These are phyloP conservation scores for Vicia sativa DNA, from an alignment of 306 rosid species.

Conservation along the genomic window DNA sequence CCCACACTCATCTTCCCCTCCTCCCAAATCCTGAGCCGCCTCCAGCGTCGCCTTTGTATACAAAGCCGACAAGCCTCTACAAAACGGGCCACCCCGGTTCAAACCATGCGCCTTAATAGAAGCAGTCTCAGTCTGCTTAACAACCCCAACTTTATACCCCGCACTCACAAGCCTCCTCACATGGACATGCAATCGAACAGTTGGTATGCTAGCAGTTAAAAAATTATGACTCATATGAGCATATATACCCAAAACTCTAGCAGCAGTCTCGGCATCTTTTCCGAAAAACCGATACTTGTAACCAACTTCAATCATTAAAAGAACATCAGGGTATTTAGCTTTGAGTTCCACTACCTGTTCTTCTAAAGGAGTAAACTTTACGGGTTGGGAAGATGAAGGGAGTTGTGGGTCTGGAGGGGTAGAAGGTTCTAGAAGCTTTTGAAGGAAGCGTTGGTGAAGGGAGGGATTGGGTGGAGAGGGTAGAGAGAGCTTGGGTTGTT, in stretches of 20 bases:
- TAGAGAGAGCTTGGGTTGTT: conserved; percentile 57
- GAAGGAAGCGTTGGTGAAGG: conserved; percentile 72
- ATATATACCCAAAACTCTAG: conserved; percentile 72
- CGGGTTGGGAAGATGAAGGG: conserved; percentile 34
- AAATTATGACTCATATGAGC: conserved; percentile 81
- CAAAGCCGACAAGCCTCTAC: conserved; percentile 78
- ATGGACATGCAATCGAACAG: conserved; percentile 77
- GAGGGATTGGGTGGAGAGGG: conserved; percentile 51
- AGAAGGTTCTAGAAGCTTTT: conserved; percentile 75
- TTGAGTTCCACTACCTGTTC: conserved; percentile 77
- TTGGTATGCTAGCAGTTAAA: conserved; percentile 84
- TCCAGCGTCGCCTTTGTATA: conserved; percentile 88
- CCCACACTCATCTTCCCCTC: conserved; percentile 71
- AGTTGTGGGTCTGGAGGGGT: conserved; percentile 38
- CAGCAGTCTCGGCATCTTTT: conserved; percentile 79
- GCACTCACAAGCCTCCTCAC: conserved; percentile 91
- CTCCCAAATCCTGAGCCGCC: conserved; percentile 77
- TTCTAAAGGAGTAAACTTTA: conserved; percentile 73
- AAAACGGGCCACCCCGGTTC: conserved; percentile 72
- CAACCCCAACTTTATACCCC: conserved; percentile 90
- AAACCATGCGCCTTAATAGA: conserved; percentile 88
- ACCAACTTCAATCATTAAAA: conserved; percentile 92
- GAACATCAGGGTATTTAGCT: conserved; percentile 73
- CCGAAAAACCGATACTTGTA: conserved; percentile 83
- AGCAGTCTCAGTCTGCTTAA: conserved; percentile 94